Evolutionary conservation across 495 filamentous ascomycete species (phyloP), one percentile per base, ranked within the genome.

Genomic region (Aspergillus egyptiacus): DNA sequence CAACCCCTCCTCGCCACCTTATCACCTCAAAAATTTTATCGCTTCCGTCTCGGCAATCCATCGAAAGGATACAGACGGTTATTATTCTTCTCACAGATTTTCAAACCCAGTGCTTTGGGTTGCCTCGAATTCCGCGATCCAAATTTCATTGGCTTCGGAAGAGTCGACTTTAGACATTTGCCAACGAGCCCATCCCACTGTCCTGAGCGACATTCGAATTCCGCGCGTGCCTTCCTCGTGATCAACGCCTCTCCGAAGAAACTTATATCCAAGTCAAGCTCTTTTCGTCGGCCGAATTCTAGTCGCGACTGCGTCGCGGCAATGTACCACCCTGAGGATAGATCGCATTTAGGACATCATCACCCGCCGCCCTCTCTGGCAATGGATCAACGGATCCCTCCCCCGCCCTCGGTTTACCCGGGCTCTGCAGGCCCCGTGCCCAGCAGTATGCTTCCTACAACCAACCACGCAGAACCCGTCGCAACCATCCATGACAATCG

Each of bases 381-480:
- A 53, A 73, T 74, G 68, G 71, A 74, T 62, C 69, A n/a, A n/a
- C n/a, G 71, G 59, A 72, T 74, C 50, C 61, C 67, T 50, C 65
- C 62, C 18, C 65, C 68, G 20, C 62, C 67, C 15, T 62, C 65
- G 30, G 63, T 62, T n/a, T 74, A 72, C 59, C 60, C 69, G 10
- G 65, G 65, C 15, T 58, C 64, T 2, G 59, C 63, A 13, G 57
- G 51, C n/a, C 41, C 48, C 13, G 38, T 57, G 14, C 41, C 48
- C 6, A 32, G 47, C 3, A 60, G 48, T 19, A 56, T 63, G n/a
- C 34, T 73, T 32, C 60, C 60, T 9, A 45, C 65, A 5, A 55
- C 67, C 45, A 63, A 65, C 35, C 67, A 72, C 36, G 57, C 72
- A 9, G 62, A 64, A 8, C 64, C 71, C 11, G 51, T 73, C 8